Evolutionary conservation across 805 yeast species (phyloP), one percentile per base, ranked within the genome.

Genomic region (Starmerella etchellsii): DNA sequence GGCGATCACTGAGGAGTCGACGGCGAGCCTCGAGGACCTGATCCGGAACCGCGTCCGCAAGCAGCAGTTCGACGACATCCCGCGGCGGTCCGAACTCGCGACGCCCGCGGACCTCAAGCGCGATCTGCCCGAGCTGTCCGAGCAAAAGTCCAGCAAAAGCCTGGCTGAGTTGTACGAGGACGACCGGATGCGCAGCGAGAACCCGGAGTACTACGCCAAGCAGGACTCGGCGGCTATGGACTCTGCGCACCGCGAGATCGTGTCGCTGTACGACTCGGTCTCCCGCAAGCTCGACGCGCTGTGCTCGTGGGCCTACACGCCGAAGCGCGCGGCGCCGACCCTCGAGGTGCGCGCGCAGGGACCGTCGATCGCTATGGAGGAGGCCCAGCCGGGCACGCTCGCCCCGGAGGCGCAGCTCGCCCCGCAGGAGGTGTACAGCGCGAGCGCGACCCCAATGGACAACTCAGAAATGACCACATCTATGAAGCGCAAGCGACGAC

Each of bases 291-390:
- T 88, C 37, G 97, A 91, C 60, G 76, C 95, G 4, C 67, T 88
- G 42, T 76, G 93, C 37, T 85, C 96, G n/a, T 94, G 95, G 48
- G 93, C 85, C 58, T 91, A 80, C 65, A 72, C 85, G 46, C 98
- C 98, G 38, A 82, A 80, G 60, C 94, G 95, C 15, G 75, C 81
- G 29, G 78, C 81, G 58, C 80, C 82, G 52, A 64, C 78, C 19
- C 64, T 88, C 47, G 85, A 81, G 43, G 77, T 91, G 55, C 83
- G 80, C 57, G 83, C 85, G 29, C 80, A 87, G 42, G 69, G 81
- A 0, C 78, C 94, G 4, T 71, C 94, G 2, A 78, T 91, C 37
- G 56, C 78, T 2, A 82, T 88, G 94, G 98, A 88, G 63, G 97
- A 91, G 56, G 91, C 95, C 1, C 96, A 85, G 63, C 98, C 98